phyloP scores from a whole-genome alignment of 306 rosid genomes.

The Datisca glomerata region DNA sequence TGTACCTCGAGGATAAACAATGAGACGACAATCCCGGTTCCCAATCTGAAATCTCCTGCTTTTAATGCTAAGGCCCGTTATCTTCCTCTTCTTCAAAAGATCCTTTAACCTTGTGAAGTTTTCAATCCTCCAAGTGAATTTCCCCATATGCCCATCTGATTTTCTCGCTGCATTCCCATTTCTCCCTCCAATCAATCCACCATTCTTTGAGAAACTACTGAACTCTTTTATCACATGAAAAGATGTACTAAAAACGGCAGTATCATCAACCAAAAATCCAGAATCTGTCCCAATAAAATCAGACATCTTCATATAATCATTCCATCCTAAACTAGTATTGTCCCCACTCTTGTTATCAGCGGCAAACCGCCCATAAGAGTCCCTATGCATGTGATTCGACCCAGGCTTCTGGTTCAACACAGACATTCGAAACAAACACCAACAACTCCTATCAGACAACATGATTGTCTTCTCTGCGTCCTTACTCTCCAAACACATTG shows the following conservation, averaged over 20 bases:
- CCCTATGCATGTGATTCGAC: slow-evolving; percentile 92
- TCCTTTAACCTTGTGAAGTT: slow-evolving; percentile 93
- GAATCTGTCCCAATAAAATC: slow-evolving; percentile 77
- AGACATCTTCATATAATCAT: slow-evolving; percentile 94
- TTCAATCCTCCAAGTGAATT: slow-evolving; percentile 94
- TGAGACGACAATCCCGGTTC: slow-evolving; percentile 92
- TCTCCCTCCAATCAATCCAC: slow-evolving; percentile 58
- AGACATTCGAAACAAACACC: slow-evolving; percentile 98
- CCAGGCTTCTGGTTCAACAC: slow-evolving; percentile 91
- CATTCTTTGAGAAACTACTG: slow-evolving; percentile 86
- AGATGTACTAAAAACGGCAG: slow-evolving; percentile 83
- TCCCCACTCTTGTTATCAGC: slow-evolving; percentile 98
- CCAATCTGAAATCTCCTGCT: slow-evolving; percentile 98
- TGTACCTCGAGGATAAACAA: slow-evolving; percentile 99
- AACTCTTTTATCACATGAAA: slow-evolving; percentile 95
- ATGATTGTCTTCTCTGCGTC: slow-evolving; percentile 77
- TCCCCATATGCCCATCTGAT: slow-evolving; percentile 89
- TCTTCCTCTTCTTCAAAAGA: slow-evolving; percentile 89
- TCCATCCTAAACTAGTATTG: slow-evolving; percentile 98
- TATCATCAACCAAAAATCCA: slow-evolving; percentile 73
- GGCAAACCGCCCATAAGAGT: slow-evolving; percentile 90
- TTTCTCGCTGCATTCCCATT: slow-evolving; percentile 75
- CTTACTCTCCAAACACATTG: slow-evolving; percentile 99
- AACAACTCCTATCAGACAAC: slow-evolving; percentile 93
- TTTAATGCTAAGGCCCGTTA: slow-evolving; percentile 94